Conservation (phyloP, 495 filamentous ascomycete genomes). For the Neurospora cerealis region DNA sequence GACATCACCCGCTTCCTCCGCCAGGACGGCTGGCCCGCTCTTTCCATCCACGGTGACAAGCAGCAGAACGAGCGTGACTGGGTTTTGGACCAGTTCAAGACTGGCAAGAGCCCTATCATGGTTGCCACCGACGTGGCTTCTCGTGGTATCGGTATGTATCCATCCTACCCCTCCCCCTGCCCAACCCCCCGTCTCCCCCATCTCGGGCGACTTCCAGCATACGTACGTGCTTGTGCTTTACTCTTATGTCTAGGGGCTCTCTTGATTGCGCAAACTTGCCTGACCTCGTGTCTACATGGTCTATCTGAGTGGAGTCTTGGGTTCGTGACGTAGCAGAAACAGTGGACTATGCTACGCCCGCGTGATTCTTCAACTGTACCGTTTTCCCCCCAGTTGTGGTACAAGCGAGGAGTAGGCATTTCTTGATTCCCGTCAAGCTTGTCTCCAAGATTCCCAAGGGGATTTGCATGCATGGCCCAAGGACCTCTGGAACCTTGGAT, state of each 20-base stretch:
- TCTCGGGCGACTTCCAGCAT: slow-evolving; percentile 54
- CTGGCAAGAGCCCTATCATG: slow-evolving; percentile 88
- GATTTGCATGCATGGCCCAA: slow-evolving; percentile 23
- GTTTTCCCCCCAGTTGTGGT: slow-evolving; percentile 35
- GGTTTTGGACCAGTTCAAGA: slow-evolving; percentile 99
- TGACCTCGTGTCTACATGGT: slow-evolving; percentile 75
- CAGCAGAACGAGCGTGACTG: slow-evolving; percentile 99
- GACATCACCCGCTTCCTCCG: slow-evolving; percentile 98
- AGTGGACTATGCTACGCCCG: slow-evolving; percentile 49
- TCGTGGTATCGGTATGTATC: slow-evolving; percentile 99
- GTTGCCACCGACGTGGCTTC: slow-evolving; percentile 98
- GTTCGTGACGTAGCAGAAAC: slow-evolving; percentile 60
- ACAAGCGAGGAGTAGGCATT: slow-evolving; percentile 66
- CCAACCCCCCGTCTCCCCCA: slow-evolving; percentile 31
- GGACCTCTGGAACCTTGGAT: slow-evolving; percentile 57
- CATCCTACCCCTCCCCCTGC: slow-evolving; percentile 33
- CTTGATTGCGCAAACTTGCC: slow-evolving; percentile 75
- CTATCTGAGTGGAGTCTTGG: slow-evolving; percentile 72
- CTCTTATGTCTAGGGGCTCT: slow-evolving; percentile 74
- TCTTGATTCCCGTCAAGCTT: slow-evolving; percentile 54
- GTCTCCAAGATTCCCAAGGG: slow-evolving; percentile 44
- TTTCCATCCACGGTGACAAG: slow-evolving; percentile 99
- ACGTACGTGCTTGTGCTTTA: slow-evolving; percentile 74
- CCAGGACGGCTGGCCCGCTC: slow-evolving; percentile 96
- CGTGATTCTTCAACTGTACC: slow-evolving; percentile 66